These are phyloP conservation scores for Bipolaris victoriae DNA, from an alignment of 2,329 filamentous ascomycete species.

Conservation along the genomic window DNA sequence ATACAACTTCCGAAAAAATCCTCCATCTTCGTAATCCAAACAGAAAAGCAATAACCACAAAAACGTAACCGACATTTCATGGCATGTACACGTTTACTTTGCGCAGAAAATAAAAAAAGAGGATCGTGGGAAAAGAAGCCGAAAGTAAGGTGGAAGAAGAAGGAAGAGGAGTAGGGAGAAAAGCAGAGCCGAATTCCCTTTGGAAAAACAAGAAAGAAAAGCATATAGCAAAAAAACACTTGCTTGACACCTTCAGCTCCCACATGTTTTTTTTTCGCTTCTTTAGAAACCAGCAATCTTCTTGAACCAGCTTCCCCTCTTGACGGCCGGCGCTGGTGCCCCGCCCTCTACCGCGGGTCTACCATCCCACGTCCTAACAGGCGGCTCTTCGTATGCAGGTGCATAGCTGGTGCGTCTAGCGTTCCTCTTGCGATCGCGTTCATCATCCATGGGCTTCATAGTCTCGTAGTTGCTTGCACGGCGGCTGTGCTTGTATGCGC, in stretches of 20 bases:
- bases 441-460: slow-evolving; percentile 27
- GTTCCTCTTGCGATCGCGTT: slow-evolving; percentile 31
- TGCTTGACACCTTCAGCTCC: not conserved
- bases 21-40: not conserved
- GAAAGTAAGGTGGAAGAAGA: too few species aligned
- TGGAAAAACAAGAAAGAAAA: not conserved
- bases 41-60: not conserved
- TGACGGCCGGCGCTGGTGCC: slow-evolving; percentile 32
- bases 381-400: slow-evolving; percentile 39
- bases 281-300: slow-evolving; percentile 46
- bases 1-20: not conserved
- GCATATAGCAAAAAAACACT: not conserved
- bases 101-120: not conserved
- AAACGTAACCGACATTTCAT: not conserved
- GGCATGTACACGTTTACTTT: slow-evolving; percentile 2
- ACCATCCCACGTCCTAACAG: slow-evolving; percentile 50
- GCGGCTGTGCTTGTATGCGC: slow-evolving; percentile 38
- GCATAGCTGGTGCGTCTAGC: slow-evolving; percentile 43
- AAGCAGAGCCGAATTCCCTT: not conserved
- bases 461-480: slow-evolving; percentile 36
- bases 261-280: not conserved
- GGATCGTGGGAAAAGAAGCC: not conserved
- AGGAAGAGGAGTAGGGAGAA: too few species aligned
- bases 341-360: slow-evolving; percentile 43
- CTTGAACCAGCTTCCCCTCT: slow-evolving; percentile 56